phyloP scores from a whole-genome alignment of 805 yeast species.

The Ogataea wickerhamii region DNA sequence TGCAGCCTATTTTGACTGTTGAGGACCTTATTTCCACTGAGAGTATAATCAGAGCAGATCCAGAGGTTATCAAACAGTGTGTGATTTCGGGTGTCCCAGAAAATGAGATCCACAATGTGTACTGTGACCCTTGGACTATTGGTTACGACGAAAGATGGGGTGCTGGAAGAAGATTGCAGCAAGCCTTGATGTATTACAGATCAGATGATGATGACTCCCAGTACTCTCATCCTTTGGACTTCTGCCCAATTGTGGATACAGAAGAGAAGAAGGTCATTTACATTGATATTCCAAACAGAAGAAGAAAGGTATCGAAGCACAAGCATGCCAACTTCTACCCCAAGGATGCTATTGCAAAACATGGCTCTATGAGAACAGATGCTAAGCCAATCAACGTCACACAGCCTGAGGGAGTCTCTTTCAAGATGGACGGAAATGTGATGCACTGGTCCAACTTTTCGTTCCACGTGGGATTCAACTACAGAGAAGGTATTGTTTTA shows the following conservation, averaged over 20 bases:
- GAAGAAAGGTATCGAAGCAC: constrained; percentile 67
- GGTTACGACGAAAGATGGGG: constrained; percentile 74
- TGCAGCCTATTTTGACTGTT: constrained; percentile 72
- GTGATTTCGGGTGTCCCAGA: constrained; percentile 64
- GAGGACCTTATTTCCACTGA: constrained; percentile 64
- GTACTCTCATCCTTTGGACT: constrained; percentile 70
- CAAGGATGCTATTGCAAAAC: constrained; percentile 54
- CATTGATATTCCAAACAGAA: constrained; percentile 71
- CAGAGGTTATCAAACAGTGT: constrained; percentile 70
- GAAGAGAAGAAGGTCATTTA: constrained; percentile 63
- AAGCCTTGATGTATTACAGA: constrained; percentile 77
- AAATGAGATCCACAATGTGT: constrained; percentile 54
- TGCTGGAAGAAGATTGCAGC: constrained; percentile 68
- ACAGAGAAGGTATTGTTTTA: constrained; percentile 80
- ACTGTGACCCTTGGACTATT: constrained; percentile 67
- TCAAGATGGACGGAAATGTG: constrained; percentile 63
- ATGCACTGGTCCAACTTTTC: constrained; percentile 77
- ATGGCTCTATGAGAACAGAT: constrained; percentile 61
- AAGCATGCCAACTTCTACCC: constrained; percentile 72
- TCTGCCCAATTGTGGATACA: constrained; percentile 79
- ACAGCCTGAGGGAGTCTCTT: constrained; percentile 82
- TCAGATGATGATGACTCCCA: constrained; percentile 69
- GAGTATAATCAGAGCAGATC: constrained; percentile 63
- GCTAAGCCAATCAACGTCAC: constrained; percentile 65
- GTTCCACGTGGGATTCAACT: constrained; percentile 79